Evolutionary conservation across 1,284 basidiomycete species (phyloP).

Genomic region (Afroboletus lepidellus): DNA sequence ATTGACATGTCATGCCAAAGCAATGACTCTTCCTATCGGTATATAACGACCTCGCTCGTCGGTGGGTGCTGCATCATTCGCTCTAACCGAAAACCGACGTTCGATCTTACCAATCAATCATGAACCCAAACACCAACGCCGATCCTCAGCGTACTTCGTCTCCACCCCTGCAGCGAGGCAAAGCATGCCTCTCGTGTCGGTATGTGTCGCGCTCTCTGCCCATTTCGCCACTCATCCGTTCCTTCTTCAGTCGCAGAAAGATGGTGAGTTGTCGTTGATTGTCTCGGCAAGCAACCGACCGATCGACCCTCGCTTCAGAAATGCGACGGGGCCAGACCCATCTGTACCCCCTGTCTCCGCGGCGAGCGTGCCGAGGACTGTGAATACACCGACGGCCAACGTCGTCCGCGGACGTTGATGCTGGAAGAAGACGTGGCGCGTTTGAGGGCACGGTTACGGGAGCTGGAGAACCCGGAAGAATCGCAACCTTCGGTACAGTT

Average conservation of each 20-base stretch:
- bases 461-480: slow-evolving; percentile 36
- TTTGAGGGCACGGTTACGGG: slow-evolving; percentile 36
- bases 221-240: background rate
- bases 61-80: background rate
- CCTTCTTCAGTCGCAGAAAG: slow-evolving; percentile 36
- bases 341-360: slow-evolving; percentile 37
- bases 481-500: slow-evolving; percentile 28
- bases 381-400: slow-evolving; percentile 40
- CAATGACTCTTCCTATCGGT: background rate
- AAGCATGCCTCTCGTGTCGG: slow-evolving; percentile 33
- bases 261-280: slow-evolving; percentile 33
- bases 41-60: slow-evolving; percentile 11
- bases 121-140: background rate
- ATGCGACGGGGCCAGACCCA: slow-evolving; percentile 41
- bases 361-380: slow-evolving; percentile 40
- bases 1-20: background rate
- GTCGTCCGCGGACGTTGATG: slow-evolving; percentile 35
- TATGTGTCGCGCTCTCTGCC: slow-evolving; percentile 2
- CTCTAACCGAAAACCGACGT: background rate
- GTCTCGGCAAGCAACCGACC: background rate
- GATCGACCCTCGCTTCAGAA: slow-evolving; percentile 26
- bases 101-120: background rate
- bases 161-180: slow-evolving; percentile 29
- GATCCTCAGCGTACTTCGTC: slow-evolving; percentile 2
- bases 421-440: slow-evolving; percentile 40